Evolutionary conservation across 1,284 basidiomycete genomes (phyloP).

Genomic region (Agaricales sp.): DNA sequence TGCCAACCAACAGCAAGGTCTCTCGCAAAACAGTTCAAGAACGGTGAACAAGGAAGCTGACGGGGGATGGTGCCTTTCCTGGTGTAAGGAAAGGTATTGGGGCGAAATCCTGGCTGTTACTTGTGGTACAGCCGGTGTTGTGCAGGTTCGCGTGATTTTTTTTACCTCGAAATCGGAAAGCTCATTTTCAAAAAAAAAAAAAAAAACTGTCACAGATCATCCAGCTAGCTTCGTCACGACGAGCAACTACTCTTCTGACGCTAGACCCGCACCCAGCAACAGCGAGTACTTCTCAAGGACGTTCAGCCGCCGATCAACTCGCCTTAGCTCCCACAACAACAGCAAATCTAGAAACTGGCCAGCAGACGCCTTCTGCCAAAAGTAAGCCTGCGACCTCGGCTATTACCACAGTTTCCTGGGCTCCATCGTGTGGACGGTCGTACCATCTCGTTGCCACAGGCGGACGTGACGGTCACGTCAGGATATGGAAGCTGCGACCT

Average conservation of each 20-base stretch:
- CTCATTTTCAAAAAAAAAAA: slow-evolving; percentile 1
- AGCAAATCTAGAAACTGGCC: slow-evolving; percentile 18
- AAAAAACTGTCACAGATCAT: slow-evolving; percentile 32
- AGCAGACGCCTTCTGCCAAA: slow-evolving; percentile 10
- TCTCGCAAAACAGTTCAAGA: slow-evolving; percentile 29
- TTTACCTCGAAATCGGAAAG: too few species aligned
- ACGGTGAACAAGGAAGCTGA: slow-evolving; percentile 66
- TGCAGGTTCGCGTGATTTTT: slow-evolving; percentile 47
- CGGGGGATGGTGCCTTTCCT: slow-evolving; percentile 86
- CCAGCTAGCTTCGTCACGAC: slow-evolving; percentile 45
- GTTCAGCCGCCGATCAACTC: slow-evolving; percentile 4
- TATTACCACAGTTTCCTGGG: slow-evolving; percentile 80
- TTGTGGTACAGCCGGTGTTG: slow-evolving; percentile 57
- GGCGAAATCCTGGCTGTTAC: slow-evolving; percentile 77
- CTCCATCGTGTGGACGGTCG: slow-evolving; percentile 82
- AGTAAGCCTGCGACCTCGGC: slow-evolving; percentile 35
- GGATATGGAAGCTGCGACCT: slow-evolving; percentile 78
- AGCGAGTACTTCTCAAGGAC: slow-evolving; percentile 6
- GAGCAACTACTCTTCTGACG: slow-evolving; percentile 30
- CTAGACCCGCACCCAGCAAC: slow-evolving; percentile 28
- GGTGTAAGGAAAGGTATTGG: slow-evolving; percentile 94
- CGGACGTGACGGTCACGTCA: slow-evolving; percentile 72
- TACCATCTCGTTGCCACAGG: slow-evolving; percentile 91
- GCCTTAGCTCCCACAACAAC: slow-evolving; percentile 4
- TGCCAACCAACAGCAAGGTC: slow-evolving; percentile 41